Conservation (phyloP, 257 asterid genomes). For the Nicotiana knightiana region DNA sequence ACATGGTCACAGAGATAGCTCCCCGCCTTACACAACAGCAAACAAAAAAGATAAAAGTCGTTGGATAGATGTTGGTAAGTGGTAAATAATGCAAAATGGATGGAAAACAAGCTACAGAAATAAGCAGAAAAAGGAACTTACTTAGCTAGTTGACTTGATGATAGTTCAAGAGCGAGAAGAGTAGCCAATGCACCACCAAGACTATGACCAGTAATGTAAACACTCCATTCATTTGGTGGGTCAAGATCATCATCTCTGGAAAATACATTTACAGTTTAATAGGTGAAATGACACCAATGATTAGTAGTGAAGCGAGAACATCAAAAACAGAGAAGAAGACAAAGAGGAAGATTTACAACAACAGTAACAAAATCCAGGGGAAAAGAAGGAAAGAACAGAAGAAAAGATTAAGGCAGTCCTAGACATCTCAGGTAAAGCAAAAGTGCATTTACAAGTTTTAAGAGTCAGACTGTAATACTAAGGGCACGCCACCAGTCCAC, state of each 20-base stretch:
- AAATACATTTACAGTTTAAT: constrained; percentile 10
- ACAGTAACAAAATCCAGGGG: background rate
- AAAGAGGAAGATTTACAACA: background rate
- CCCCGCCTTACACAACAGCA: constrained; percentile 49
- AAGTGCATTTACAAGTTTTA: background rate
- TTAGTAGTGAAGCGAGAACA: background rate
- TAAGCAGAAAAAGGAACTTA: constrained; percentile 31
- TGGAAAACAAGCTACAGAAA: background rate
- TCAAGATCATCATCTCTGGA: constrained; percentile 53
- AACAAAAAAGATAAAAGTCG: background rate
- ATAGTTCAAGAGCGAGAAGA: constrained; percentile 81
- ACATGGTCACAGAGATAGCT: constrained; percentile 78
- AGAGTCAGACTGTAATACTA: background rate
- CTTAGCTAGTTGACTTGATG: constrained; percentile 86
- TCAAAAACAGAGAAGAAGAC: background rate
- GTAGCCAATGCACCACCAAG: constrained; percentile 99
- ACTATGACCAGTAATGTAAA: constrained; percentile 95
- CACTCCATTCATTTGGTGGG: constrained; percentile 60
- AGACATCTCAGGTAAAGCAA: background rate
- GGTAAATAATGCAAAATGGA: background rate
- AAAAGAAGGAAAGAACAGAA: background rate
- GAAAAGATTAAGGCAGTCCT: background rate
- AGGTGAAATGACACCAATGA: background rate
- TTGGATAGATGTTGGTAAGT: background rate
- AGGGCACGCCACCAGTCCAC: background rate